Percentiles rank a stretch among this genome's conserved stretches.
Evolutionary conservation across 331 rosid genomes (phyloP).

Genomic region (Pyracantha coccinea): DNA sequence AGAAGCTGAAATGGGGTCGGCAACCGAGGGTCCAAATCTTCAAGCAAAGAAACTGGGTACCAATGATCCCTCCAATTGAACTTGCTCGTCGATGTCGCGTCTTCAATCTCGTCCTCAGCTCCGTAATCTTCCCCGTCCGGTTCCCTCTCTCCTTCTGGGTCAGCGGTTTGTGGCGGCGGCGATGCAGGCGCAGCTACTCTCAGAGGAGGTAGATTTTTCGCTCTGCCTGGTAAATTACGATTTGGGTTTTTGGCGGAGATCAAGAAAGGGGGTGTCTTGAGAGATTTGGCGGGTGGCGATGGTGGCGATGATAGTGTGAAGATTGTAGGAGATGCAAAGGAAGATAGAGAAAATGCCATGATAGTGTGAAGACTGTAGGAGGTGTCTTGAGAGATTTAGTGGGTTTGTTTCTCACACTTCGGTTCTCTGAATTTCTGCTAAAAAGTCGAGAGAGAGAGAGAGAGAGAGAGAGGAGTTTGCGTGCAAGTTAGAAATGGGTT

Average conservation of each 20-base stretch:
- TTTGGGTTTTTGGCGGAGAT: conserved; percentile 18
- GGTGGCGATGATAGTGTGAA: conserved; percentile 13
- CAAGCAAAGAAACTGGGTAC: conserved; percentile 89
- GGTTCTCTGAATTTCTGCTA: background rate
- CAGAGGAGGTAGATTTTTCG: conserved; percentile 17
- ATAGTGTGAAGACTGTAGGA: conserved; percentile 19
- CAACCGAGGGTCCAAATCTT: conserved; percentile 65
- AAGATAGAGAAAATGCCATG: conserved; percentile 7
- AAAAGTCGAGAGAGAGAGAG: background rate
- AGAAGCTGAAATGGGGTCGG: conserved; percentile 93
- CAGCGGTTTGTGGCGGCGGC: conserved; percentile 18
- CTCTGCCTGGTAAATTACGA: background rate
- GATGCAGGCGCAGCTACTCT: conserved; percentile 68
- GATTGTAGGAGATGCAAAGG: conserved; percentile 40
- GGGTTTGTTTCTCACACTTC: background rate
- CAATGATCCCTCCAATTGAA: conserved; percentile 94
- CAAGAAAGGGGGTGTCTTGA: conserved; percentile 21
- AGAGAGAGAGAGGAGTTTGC: conserved; percentile 23
- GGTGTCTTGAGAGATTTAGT: conserved; percentile 35
- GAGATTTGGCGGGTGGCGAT: conserved; percentile 25
- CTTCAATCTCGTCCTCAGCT: conserved; percentile 31
- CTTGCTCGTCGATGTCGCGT: conserved; percentile 47
- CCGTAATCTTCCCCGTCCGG: conserved; percentile 25
- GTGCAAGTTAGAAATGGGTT: conserved; percentile 45
- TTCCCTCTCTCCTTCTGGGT: conserved; percentile 15